phyloP scores from a whole-genome alignment of 2,329 filamentous ascomycete genomes.

The Shiraia sp. region DNA sequence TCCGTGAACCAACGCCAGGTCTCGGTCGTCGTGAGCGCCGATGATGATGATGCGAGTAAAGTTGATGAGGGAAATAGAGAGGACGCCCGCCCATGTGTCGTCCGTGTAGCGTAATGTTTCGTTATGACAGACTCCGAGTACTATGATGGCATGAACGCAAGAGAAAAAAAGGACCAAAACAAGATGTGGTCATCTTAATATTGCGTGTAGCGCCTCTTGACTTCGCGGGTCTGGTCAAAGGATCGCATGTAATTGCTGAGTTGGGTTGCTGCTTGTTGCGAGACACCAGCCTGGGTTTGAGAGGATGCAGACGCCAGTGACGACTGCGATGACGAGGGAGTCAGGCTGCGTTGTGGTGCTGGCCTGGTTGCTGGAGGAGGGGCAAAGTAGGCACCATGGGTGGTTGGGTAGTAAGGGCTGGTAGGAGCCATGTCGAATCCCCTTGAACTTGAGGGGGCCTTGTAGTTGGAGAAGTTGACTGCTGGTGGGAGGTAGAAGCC shows the following conservation, averaged over 20 bases:
- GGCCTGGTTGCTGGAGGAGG: slow-evolving; percentile 32
- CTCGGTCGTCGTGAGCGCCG: slow-evolving; percentile 11
- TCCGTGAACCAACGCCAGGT: slow-evolving; percentile 23
- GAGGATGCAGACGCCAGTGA: slow-evolving; percentile 77
- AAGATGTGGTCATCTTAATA: slow-evolving; percentile 18
- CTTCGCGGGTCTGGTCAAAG: slow-evolving; percentile 79
- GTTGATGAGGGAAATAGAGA: slow-evolving; percentile 2
- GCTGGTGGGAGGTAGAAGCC: slow-evolving; percentile 73
- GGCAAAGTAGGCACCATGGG: slow-evolving; percentile 45
- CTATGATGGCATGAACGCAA: not conserved
- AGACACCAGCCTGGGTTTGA: slow-evolving; percentile 59
- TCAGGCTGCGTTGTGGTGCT: slow-evolving; percentile 48
- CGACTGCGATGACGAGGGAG: slow-evolving; percentile 75
- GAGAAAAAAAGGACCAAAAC: not conserved
- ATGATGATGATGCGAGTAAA: slow-evolving; percentile 17
- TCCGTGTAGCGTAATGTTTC: slow-evolving; percentile 17
- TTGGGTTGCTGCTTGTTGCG: slow-evolving; percentile 76
- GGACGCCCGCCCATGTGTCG: slow-evolving; percentile 13
- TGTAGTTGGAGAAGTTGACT: slow-evolving; percentile 72
- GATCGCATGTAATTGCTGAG: slow-evolving; percentile 84
- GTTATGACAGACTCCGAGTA: not conserved
- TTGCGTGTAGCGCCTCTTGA: slow-evolving; percentile 48
- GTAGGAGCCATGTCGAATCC: slow-evolving; percentile 50
- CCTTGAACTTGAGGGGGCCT: slow-evolving; percentile 57
- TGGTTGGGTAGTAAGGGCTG: slow-evolving; percentile 44